Evolutionary conservation across 169 alveolate genomes (phyloP).

Genomic region (Cryptosporidium baileyi): DNA sequence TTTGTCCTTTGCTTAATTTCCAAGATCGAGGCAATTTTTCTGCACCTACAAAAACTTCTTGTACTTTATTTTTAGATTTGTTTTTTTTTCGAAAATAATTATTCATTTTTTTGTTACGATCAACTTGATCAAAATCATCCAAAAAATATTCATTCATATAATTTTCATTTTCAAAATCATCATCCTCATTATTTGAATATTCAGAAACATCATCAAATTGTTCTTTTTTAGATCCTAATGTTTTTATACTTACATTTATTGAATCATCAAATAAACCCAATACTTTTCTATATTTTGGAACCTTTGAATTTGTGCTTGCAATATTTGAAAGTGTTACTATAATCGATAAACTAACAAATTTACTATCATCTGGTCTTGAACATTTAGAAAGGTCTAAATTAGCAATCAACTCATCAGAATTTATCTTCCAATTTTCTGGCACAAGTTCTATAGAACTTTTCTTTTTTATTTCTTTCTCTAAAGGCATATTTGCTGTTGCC

Average conservation of each 20-base stretch:
- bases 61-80: neutral
- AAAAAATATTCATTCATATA: constrained; percentile 1
- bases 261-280: constrained; percentile 26
- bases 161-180: constrained; percentile 6
- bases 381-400: constrained; percentile 10
- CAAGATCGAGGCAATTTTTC: constrained; percentile 43
- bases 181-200: too few relatives aligned
- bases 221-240: neutral
- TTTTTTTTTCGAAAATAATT: neutral
- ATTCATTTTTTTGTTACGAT: neutral
- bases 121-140: neutral
- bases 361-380: neutral
- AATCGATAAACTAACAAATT: constrained; percentile 5
- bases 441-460: constrained; percentile 30
- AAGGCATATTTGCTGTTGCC: constrained; percentile 33
- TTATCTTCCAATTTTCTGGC: constrained; percentile 50
- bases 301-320: neutral
- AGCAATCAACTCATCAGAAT: neutral
- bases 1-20: constrained; percentile 55
- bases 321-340: constrained; percentile 43
- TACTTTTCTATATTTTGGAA: constrained; percentile 16
- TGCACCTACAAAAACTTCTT: constrained; percentile 21
- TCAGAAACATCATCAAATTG: constrained; percentile 2
- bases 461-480: constrained; percentile 27
- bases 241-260: constrained; percentile 57